Evolutionary conservation across 371 early-diverging fungal species (phyloP).

Genomic region (Apophysomyces sp.): DNA sequence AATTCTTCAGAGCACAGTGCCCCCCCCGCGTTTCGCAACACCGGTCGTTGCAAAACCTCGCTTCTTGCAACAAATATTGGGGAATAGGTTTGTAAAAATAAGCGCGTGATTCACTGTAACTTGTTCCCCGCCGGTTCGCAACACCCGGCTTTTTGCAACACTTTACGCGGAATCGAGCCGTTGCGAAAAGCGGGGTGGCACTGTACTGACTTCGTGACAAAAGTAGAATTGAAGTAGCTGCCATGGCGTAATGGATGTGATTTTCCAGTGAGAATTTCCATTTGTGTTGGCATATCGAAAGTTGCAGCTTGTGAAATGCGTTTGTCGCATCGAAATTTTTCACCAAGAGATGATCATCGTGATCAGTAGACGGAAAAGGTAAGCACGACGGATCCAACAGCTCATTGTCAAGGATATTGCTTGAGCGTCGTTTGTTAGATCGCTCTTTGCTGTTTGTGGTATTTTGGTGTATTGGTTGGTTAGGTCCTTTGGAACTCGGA

Average conservation of each 20-base stretch:
- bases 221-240: conserved; percentile 15
- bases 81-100: too few relatives aligned
- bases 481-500: too few relatives aligned
- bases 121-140: too few relatives aligned
- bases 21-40: too few relatives aligned
- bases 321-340: conserved; percentile 20
- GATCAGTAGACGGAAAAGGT: conserved; percentile 14
- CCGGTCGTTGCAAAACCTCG: too few relatives aligned
- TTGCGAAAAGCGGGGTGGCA: too few relatives aligned
- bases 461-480: too few relatives aligned
- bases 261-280: conserved; percentile 24
- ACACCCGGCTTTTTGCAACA: too few relatives aligned
- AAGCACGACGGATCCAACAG: conserved; percentile 17
- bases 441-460: too few relatives aligned
- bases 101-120: too few relatives aligned
- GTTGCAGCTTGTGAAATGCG: conserved; percentile 18
- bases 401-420: conserved; percentile 12
- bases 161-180: too few relatives aligned
- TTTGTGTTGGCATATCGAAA: conserved; percentile 15
- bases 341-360: conserved; percentile 20
- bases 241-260: conserved; percentile 20
- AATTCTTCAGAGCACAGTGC: conserved; percentile 20
- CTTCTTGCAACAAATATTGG: too few relatives aligned
- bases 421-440: conserved; percentile 14
- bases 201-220: conserved; percentile 21